Percentiles rank a stretch among this genome's conserved stretches.
phyloP scores from a whole-genome alignment of 2,329 filamentous ascomycete genomes.

The Aspergillus versicolor region DNA sequence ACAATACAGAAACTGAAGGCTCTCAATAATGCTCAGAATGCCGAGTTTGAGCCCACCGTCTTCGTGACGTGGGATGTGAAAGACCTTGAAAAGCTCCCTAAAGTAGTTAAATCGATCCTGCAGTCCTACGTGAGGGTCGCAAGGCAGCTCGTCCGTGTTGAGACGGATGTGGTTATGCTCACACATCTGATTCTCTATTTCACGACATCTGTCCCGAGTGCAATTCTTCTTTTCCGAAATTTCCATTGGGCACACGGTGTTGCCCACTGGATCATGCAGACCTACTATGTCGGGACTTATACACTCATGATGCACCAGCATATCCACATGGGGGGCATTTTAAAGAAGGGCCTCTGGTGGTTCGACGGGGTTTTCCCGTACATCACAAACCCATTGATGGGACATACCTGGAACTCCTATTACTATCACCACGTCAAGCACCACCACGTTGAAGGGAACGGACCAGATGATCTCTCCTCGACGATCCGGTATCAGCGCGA shows the following conservation, averaged over 20 bases:
- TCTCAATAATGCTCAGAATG: conserved; percentile 50
- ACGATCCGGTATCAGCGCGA: conserved; percentile 77
- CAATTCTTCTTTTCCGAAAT: conserved; percentile 61
- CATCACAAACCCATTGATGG: conserved; percentile 71
- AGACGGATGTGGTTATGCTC: conserved; percentile 74
- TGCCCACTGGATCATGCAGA: conserved; percentile 64
- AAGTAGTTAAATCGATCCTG: conserved; percentile 53
- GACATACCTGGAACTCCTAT: conserved; percentile 83
- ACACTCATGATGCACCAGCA: conserved; percentile 84
- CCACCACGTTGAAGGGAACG: conserved; percentile 79
- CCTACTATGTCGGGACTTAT: conserved; percentile 70
- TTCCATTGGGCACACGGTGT: conserved; percentile 70
- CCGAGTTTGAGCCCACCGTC: conserved; percentile 56
- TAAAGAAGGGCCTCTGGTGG: conserved; percentile 54
- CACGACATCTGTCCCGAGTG: conserved; percentile 67
- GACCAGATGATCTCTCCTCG: conserved; percentile 71
- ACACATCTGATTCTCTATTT: conserved; percentile 74
- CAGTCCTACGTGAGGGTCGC: conserved; percentile 61
- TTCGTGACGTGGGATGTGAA: conserved; percentile 54
- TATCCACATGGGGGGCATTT: conserved; percentile 72
- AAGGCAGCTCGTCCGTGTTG: conserved; percentile 58
- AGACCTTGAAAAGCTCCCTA: conserved; percentile 39
- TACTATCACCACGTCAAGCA: conserved; percentile 86
- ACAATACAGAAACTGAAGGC: conserved; percentile 48
- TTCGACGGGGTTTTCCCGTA: conserved; percentile 71